phyloP scores from a whole-genome alignment of 345 rosid species.

The Acer saccharum region DNA sequence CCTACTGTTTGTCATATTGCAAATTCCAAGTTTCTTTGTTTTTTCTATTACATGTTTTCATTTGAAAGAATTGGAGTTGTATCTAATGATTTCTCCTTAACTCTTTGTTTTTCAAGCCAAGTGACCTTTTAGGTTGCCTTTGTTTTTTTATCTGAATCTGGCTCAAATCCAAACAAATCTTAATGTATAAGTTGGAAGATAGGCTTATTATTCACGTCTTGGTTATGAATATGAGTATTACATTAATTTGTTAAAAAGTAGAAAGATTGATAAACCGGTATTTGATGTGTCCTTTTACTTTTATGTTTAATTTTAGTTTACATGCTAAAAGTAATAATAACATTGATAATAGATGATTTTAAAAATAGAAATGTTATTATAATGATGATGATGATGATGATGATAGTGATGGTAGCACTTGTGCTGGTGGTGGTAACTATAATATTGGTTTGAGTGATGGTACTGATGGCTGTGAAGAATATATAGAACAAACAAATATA shows the following conservation, averaged over 20 bases:
- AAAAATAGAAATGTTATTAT: background rate
- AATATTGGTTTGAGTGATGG: background rate
- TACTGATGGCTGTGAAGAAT: background rate
- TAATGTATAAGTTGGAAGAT: background rate
- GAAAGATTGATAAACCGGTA: background rate
- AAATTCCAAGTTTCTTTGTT: background rate
- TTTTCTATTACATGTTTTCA: background rate
- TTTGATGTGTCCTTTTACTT: background rate
- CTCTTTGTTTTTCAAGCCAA: background rate
- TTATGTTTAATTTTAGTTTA: too few relatives aligned
- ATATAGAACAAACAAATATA: background rate
- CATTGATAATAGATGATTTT: too few relatives aligned
- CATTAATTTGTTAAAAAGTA: background rate
- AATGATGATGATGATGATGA: background rate
- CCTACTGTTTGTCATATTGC: background rate
- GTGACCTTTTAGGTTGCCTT: background rate
- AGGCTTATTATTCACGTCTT: background rate
- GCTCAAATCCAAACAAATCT: background rate
- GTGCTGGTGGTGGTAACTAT: background rate
- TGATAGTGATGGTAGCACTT: background rate
- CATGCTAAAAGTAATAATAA: background rate
- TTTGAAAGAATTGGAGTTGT: conserved; percentile 4
- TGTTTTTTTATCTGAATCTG: background rate
- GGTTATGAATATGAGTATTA: background rate
- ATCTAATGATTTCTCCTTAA: background rate